Evolutionary conservation across 2,329 filamentous ascomycete species (phyloP).

Genomic region (Ophiocordyceps camponoti-rufipedis): DNA sequence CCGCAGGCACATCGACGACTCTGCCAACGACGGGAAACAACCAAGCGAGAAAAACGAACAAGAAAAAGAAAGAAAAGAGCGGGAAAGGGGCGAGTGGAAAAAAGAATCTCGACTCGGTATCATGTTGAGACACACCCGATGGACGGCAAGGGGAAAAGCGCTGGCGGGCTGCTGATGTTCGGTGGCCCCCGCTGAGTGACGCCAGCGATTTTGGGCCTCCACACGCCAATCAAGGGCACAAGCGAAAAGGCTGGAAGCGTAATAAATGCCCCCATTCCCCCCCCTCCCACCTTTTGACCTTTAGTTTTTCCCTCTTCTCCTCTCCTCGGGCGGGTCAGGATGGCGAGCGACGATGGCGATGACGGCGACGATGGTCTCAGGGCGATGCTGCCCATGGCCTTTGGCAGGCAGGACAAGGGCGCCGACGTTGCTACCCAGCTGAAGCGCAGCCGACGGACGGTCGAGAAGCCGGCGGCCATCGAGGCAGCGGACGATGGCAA

Average conservation of each 20-base stretch:
- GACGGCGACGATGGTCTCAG: conserved; percentile 51
- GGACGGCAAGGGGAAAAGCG: neutral
- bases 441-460: conserved; percentile 51
- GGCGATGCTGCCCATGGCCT: conserved; percentile 62
- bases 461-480: conserved; percentile 3
- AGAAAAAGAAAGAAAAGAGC: neutral
- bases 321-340: conserved; percentile 10
- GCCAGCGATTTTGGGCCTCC: conserved; percentile 2
- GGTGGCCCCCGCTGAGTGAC: conserved; percentile 2
- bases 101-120: neutral
- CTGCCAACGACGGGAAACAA: neutral
- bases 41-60: neutral
- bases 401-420: conserved; percentile 64
- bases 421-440: conserved; percentile 67
- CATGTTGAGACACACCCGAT: conserved; percentile 1
- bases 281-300: conserved; percentile 1
- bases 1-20: neutral
- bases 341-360: conserved; percentile 44
- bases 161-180: neutral
- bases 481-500: conserved; percentile 5
- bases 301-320: neutral
- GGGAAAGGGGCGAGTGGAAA: neutral
- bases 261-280: conserved; percentile 4
- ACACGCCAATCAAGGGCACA: conserved; percentile 3
- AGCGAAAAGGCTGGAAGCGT: conserved; percentile 1